phyloP scores from a whole-genome alignment of 306 rosid species.

The Fragaria iinumae region DNA sequence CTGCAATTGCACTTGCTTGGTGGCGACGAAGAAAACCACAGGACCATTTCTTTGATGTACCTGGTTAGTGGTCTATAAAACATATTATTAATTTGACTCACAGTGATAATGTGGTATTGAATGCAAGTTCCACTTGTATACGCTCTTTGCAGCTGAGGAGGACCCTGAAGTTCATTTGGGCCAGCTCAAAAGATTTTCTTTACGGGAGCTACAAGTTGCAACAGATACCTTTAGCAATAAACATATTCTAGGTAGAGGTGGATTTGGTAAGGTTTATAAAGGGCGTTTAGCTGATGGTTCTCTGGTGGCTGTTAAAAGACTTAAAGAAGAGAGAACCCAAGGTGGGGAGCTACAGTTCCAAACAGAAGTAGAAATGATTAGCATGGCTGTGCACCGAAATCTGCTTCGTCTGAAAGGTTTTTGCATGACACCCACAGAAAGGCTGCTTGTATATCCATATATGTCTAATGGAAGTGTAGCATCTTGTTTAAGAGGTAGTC shows the following conservation, averaged over 20 bases:
- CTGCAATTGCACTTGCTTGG: constrained; percentile 85
- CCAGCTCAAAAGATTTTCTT: constrained; percentile 85
- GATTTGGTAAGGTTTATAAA: constrained; percentile 93
- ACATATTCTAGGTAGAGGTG: constrained; percentile 87
- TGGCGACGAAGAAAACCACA: constrained; percentile 74
- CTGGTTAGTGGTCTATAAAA: constrained; percentile 63
- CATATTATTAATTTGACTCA: not conserved
- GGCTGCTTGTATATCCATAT: constrained; percentile 88
- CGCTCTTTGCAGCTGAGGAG: constrained; percentile 69
- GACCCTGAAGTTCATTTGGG: constrained; percentile 97
- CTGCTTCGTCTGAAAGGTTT: constrained; percentile 87
- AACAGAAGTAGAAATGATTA: constrained; percentile 94
- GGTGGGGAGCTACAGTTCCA: constrained; percentile 95
- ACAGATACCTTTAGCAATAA: constrained; percentile 78
- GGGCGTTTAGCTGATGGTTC: constrained; percentile 92
- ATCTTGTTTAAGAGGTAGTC: constrained; percentile 85
- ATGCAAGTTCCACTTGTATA: constrained; percentile 19
- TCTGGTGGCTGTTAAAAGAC: constrained; percentile 91
- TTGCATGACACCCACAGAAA: constrained; percentile 98
- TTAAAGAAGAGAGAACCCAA: constrained; percentile 84
- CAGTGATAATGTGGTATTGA: not conserved
- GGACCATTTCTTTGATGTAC: constrained; percentile 90
- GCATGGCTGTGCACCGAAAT: constrained; percentile 98
- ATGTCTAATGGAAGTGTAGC: constrained; percentile 97
- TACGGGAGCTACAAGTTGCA: constrained; percentile 91